Evolutionary conservation across 2,329 filamentous ascomycete species (phyloP).

Genomic region (Venturiaceae sp.): DNA sequence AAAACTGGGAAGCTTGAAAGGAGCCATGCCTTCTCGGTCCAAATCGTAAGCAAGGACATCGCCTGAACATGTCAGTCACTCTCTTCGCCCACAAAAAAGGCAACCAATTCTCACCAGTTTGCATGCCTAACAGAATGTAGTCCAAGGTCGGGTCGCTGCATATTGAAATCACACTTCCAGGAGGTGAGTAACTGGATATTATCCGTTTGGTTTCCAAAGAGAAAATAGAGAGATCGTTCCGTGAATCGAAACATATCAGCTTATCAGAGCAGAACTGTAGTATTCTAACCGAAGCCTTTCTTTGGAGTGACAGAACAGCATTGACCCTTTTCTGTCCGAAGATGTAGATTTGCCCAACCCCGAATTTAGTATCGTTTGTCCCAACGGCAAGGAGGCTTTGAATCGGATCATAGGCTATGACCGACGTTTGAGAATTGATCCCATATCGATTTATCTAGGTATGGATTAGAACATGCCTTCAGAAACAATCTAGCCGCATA

Average conservation of each 20-base stretch:
- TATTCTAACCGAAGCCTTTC: slow-evolving; percentile 63
- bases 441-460: slow-evolving; percentile 60
- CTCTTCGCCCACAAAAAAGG: background rate
- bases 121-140: slow-evolving; percentile 79
- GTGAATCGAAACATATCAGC: slow-evolving; percentile 73
- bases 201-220: slow-evolving; percentile 62
- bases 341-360: slow-evolving; percentile 79
- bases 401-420: slow-evolving; percentile 82
- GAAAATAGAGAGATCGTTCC: slow-evolving; percentile 78
- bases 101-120: slow-evolving; percentile 44
- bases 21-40: slow-evolving; percentile 66
- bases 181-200: slow-evolving; percentile 61
- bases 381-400: slow-evolving; percentile 90
- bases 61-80: slow-evolving; percentile 29
- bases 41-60: slow-evolving; percentile 91
- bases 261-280: slow-evolving; percentile 82
- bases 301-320: slow-evolving; percentile 60
- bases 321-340: slow-evolving; percentile 75
- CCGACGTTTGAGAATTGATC: slow-evolving; percentile 57
- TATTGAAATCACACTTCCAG: slow-evolving; percentile 64
- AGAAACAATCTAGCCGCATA: slow-evolving; percentile 18
- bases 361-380: slow-evolving; percentile 78
- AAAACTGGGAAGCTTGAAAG: slow-evolving; percentile 77
- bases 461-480: slow-evolving; percentile 16
- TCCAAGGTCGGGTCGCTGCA: slow-evolving; percentile 84